Evolutionary conservation across 208 protist genomes (phyloP), one percentile per base, ranked within the genome.

Genomic region (Trypanosoma melophagium): DNA sequence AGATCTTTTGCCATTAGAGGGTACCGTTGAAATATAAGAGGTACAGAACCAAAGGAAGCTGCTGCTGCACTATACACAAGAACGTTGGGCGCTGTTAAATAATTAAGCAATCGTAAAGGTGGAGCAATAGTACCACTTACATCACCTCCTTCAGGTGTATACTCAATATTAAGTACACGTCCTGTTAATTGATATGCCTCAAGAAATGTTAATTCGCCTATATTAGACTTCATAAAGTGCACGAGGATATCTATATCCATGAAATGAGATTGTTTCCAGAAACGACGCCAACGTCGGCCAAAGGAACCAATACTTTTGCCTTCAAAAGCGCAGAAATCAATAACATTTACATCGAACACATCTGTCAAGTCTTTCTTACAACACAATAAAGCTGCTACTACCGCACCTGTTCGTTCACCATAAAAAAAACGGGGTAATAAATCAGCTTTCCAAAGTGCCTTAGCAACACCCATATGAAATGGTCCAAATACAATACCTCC

Each of bases 151-250:
- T 68, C 62, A 8, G 74, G 49, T 19, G 59, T 55, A 58, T 83
- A 90, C 12, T 79, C 80, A 41, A 96, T 91, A 74, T 96, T 95
- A 53, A 96, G 65, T 21, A 92, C 74, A 17, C 83, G 77, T 16
- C 87, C 84, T 4, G 90, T 95, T 31, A 56, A 60, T 41, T 81
- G 54, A 62, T 91, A 96, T 9, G 89, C 89, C 59, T 96, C 89
- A 47, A 73, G 55, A 71, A 96, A 95, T 9, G 89, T 95, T 5
- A 92, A 61, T 16, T 95, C 86, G 1, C 89, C 92, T 14, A 91
- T 65, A 49, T 69, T 81, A 25, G 68, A 58, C 40, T 77, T 71
- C 41, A 80, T 38, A 70, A 93, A 92, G 4, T 80, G 42, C 19
- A 77, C 61, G 42, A 96, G 71, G 13, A 77, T 58, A 44, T 49